These are phyloP conservation scores for Sporothrix euskadiensis DNA, from an alignment of 2,329 filamentous ascomycete genomes.

Conservation along the genomic window DNA sequence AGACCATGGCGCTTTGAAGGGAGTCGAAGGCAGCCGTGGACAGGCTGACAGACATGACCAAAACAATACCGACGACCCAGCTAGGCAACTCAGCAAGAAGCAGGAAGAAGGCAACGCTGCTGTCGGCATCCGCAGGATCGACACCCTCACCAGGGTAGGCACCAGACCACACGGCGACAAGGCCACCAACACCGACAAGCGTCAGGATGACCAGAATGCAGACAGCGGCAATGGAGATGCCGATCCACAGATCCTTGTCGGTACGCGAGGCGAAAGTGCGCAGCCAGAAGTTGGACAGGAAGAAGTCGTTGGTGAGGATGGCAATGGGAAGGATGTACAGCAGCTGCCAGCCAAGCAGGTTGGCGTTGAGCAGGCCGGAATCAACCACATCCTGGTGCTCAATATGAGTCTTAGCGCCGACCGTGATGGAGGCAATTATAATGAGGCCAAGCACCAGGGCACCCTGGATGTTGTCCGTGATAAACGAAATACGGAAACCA, in stretches of 20 bases:
- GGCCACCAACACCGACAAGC: constrained; percentile 70
- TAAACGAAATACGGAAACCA: constrained; percentile 80
- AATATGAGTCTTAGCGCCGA: constrained; percentile 73
- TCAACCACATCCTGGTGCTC: constrained; percentile 66
- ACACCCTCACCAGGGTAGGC: constrained; percentile 63
- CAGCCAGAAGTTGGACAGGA: constrained; percentile 81
- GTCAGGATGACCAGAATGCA: constrained; percentile 68
- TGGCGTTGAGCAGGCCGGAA: constrained; percentile 68
- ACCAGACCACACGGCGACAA: constrained; percentile 77
- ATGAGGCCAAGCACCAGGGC: constrained; percentile 74
- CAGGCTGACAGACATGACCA: constrained; percentile 77
- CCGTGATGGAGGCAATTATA: constrained; percentile 73
- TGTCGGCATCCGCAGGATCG: constrained; percentile 48
- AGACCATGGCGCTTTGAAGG: constrained; percentile 77
- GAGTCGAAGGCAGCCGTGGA: constrained; percentile 79
- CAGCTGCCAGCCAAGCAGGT: constrained; percentile 78
- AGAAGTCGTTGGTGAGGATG: constrained; percentile 82
- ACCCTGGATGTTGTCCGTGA: constrained; percentile 81
- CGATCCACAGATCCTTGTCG: constrained; percentile 75
- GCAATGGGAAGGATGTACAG: constrained; percentile 82
- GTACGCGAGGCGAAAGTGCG: constrained; percentile 78
- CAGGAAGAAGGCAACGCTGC: constrained; percentile 72
- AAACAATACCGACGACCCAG: constrained; percentile 80
- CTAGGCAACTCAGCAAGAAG: constrained; percentile 69
- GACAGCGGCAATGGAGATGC: constrained; percentile 66